These are phyloP conservation scores for Ophiosphaerella korrae DNA, from an alignment of 2,329 filamentous ascomycete species.

Conservation along the genomic window DNA sequence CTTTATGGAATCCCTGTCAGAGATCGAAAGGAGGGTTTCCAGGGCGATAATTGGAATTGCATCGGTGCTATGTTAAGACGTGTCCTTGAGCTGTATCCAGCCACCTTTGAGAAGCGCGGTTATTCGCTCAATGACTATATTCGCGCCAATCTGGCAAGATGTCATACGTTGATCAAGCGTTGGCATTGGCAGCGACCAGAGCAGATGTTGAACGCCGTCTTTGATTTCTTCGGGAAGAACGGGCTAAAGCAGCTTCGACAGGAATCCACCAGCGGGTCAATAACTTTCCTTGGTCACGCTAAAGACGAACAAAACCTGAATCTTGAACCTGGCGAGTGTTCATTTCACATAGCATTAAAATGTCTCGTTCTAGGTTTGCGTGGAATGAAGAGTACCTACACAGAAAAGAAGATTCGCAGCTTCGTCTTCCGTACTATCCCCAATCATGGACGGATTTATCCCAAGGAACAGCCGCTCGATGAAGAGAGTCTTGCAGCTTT, in stretches of 20 bases:
- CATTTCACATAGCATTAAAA: slow-evolving; percentile 66
- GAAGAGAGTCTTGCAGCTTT: slow-evolving; percentile 62
- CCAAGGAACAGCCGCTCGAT: slow-evolving; percentile 60
- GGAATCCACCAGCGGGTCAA: slow-evolving; percentile 59
- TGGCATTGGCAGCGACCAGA: slow-evolving; percentile 66
- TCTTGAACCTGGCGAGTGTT: slow-evolving; percentile 55
- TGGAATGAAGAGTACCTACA: slow-evolving; percentile 53
- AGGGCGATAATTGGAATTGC: slow-evolving; percentile 57
- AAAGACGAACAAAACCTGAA: slow-evolving; percentile 51
- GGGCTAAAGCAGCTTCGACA: slow-evolving; percentile 57
- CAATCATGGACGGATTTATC: slow-evolving; percentile 65
- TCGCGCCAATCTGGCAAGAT: slow-evolving; percentile 57
- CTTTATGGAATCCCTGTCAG: slow-evolving; percentile 52
- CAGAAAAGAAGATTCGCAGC: slow-evolving; percentile 61
- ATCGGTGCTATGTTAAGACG: slow-evolving; percentile 54
- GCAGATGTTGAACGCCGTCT: slow-evolving; percentile 57
- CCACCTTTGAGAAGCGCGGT: slow-evolving; percentile 45
- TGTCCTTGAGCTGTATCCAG: slow-evolving; percentile 54
- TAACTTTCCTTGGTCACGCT: slow-evolving; percentile 59
- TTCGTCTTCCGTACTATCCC: slow-evolving; percentile 64
- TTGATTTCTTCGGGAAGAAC: slow-evolving; percentile 65
- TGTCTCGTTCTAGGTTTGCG: slow-evolving; percentile 58
- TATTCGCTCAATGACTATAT: slow-evolving; percentile 62
- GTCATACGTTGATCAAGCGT: slow-evolving; percentile 56
- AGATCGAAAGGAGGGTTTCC: slow-evolving; percentile 47